Conservation (phyloP, 1,139 yeast genomes). For the Pichia sp. region DNA sequence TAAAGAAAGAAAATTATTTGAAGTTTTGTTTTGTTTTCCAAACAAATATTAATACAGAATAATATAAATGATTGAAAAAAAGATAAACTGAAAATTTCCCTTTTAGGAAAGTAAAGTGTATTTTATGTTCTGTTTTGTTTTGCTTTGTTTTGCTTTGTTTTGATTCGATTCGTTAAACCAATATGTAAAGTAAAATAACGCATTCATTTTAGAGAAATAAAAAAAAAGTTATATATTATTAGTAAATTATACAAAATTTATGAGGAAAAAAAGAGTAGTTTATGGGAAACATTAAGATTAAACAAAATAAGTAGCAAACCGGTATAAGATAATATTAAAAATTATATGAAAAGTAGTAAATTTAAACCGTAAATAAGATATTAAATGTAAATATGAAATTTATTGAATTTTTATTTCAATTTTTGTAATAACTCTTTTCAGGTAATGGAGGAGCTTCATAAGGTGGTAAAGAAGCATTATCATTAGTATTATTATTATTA, state of each 20-base stretch:
- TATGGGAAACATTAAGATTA: too few species aligned
- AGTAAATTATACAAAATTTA: too few species aligned
- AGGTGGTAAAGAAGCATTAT: conserved; percentile 5
- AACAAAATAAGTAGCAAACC: too few species aligned
- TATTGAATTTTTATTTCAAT: neutral
- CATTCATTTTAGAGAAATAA: too few species aligned
- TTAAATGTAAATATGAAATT: neutral
- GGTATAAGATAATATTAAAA: neutral
- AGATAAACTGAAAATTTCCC: neutral
- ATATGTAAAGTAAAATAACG: neutral
- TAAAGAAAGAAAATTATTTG: too few species aligned
- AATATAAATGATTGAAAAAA: neutral
- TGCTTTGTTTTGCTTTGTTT: neutral
- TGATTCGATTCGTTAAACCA: too few species aligned
- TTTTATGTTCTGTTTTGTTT: neutral
- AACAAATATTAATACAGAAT: neutral
- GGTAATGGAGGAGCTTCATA: conserved; percentile 8
- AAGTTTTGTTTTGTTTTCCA: too few species aligned
- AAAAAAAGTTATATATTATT: too few species aligned
- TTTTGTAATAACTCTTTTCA: conserved; percentile 6
- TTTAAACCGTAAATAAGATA: neutral
- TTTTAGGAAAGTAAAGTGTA: neutral
- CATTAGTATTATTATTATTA: neutral
- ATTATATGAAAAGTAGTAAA: neutral
- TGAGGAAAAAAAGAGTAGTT: too few species aligned